Conservation (phyloP, 805 yeast species). For the Metschnikowia peoriensis region DNA sequence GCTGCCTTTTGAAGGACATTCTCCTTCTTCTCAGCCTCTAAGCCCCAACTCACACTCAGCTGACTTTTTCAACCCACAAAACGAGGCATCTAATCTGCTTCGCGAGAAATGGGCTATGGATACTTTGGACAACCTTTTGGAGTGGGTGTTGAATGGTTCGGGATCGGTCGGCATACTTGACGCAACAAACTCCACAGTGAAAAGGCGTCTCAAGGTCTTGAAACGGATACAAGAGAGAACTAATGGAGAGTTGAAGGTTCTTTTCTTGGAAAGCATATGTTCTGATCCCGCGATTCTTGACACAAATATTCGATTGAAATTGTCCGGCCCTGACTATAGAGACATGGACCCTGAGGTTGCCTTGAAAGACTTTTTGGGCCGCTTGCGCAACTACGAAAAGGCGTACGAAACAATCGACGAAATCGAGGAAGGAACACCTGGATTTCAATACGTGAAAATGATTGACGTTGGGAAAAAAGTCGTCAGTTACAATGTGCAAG, state of each 20-base stretch:
- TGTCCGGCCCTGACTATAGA: conserved; percentile 90
- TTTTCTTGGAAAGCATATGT: conserved; percentile 85
- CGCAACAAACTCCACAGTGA: conserved; percentile 75
- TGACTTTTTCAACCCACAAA: conserved; percentile 80
- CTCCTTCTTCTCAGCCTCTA: conserved; percentile 19
- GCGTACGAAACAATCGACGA: conserved; percentile 92
- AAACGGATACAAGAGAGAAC: conserved; percentile 55
- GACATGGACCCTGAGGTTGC: conserved; percentile 83
- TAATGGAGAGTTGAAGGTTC: conserved; percentile 65
- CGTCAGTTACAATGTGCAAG: conserved; percentile 85
- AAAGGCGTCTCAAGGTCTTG: conserved; percentile 59
- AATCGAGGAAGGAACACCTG: conserved; percentile 60
- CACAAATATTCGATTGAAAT: conserved; percentile 77
- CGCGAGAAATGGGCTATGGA: conserved; percentile 97
- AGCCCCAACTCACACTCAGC: conserved; percentile 59
- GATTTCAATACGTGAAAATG: conserved; percentile 88
- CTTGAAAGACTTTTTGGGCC: conserved; percentile 69
- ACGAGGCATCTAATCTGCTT: conserved; percentile 57
- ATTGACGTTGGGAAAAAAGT: conserved; percentile 94
- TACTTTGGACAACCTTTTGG: conserved; percentile 78
- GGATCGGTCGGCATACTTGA: conserved; percentile 94
- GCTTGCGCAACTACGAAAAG: conserved; percentile 78
- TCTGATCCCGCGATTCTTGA: conserved; percentile 77
- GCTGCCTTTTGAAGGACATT: conserved; percentile 20
- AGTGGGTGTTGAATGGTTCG: conserved; percentile 72